phyloP scores from a whole-genome alignment of 306 rosid species.

The Ormosia emarginata region DNA sequence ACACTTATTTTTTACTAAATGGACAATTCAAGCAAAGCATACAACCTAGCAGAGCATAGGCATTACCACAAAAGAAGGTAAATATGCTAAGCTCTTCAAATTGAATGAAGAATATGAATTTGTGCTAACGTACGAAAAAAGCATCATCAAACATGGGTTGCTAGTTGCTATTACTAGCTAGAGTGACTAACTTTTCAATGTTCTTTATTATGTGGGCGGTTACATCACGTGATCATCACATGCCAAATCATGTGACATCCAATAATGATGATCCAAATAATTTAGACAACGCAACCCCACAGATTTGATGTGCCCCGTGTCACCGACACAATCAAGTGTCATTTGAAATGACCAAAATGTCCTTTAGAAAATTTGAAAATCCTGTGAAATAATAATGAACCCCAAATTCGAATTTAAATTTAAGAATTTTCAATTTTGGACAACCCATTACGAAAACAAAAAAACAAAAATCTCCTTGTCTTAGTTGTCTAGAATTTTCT shows the following conservation, averaged over 20 bases:
- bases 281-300: conserved; percentile 11
- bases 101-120: conserved; percentile 18
- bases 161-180: not conserved
- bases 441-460: not conserved
- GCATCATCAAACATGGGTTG: conserved; percentile 12
- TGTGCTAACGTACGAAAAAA: conserved; percentile 9
- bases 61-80: not conserved
- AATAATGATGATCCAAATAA: conserved; percentile 36
- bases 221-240: conserved; percentile 32
- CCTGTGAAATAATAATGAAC: not conserved
- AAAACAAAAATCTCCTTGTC: not conserved
- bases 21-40: not conserved
- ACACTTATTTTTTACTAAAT: not conserved
- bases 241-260: conserved; percentile 41
- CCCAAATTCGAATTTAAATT: not conserved
- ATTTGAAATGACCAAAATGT: not conserved
- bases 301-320: conserved; percentile 28
- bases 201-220: conserved; percentile 1
- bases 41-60: not conserved
- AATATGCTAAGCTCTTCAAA: not conserved
- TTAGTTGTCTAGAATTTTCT: not conserved
- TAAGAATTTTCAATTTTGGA: not conserved
- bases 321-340: conserved; percentile 32
- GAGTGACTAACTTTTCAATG: not conserved
- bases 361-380: not conserved